phyloP scores from a whole-genome alignment of 805 yeast species.

The Ascoidea asiatica region DNA sequence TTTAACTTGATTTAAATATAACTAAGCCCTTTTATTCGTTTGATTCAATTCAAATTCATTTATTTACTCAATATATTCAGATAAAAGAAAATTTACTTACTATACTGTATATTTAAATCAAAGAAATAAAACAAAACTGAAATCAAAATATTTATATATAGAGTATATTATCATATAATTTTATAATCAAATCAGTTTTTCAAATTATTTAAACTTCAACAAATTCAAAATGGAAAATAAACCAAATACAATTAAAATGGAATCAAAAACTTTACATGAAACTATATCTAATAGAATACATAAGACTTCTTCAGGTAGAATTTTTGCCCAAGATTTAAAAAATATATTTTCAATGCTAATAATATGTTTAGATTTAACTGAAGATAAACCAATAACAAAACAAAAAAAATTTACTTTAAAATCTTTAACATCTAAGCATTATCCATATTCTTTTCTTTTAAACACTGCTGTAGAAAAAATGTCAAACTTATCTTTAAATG shows the following conservation, averaged over 20 bases:
- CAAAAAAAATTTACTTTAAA: conserved; percentile 13
- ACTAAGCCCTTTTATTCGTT: too few species aligned
- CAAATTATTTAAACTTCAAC: too few species aligned
- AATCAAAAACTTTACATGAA: conserved; percentile 22
- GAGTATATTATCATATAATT: too few species aligned
- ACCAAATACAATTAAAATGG: not conserved
- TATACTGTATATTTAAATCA: too few species aligned
- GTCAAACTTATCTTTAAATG: conserved; percentile 31
- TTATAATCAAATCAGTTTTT: too few species aligned
- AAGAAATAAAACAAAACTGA: too few species aligned
- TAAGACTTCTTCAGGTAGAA: conserved; percentile 37
- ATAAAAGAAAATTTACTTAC: too few species aligned
- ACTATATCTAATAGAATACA: conserved; percentile 28
- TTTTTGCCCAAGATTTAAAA: conserved; percentile 43
- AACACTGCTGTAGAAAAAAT: conserved; percentile 39
- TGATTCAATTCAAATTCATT: too few species aligned
- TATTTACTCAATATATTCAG: too few species aligned
- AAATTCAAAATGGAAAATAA: conserved; percentile 10
- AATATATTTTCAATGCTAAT: conserved; percentile 44
- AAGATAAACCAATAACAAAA: conserved; percentile 13
- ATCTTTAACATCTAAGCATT: conserved; percentile 18
- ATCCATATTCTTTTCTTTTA: conserved; percentile 42
- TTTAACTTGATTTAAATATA: too few species aligned
- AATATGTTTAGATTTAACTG: conserved; percentile 26
- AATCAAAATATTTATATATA: too few species aligned